Evolutionary conservation across 495 filamentous ascomycete species (phyloP), one percentile per base, ranked within the genome.

Genomic region (Extremus antarcticus): DNA sequence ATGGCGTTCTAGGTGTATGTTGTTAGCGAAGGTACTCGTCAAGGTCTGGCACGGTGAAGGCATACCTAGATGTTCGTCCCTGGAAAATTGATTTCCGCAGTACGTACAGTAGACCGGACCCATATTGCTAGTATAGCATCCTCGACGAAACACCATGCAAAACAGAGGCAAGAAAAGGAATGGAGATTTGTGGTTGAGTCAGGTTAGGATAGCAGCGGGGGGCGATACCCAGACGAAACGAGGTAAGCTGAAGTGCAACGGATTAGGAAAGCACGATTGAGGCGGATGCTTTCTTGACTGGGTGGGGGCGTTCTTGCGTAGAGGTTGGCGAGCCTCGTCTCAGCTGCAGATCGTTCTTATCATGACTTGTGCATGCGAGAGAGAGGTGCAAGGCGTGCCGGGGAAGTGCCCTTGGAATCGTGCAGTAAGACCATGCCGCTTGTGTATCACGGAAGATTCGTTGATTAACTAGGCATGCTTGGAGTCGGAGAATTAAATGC

Each of bases 51-150:
- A n/a, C n/a, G n/a, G n/a, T n/a, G n/a, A n/a, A n/a, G n/a, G n/a
- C n/a, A n/a, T n/a, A n/a, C n/a, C n/a, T n/a, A 83, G 68, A 65
- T 85, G 81, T 59, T 85, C 81, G 67, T 83, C 83, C 59, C 81
- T 71, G 39, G 78, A 81, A 61, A 85, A 85, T 48, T 68, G 72
- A 68, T 79, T 79, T 23, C 81, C 80, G 53, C 81, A 84, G 56
- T 81, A 81, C 7, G 78, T 73, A 56, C 81, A 84, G 63, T 70
- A 84, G 21, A 81, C 70, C n/a, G n/a, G n/a, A n/a, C n/a, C n/a
- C 72, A 76, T 77, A 7, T 56, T 65, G 57, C 24, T 45, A 45
- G 8, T 7, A 7, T 45, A 17, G 8, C 41, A 45, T 21, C 8
- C 41, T 17, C 8, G 41, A 45, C 17, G 2, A 20, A 51, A 53